These are phyloP conservation scores for Crithidia fasciculata DNA, from an alignment of 208 protist genomes.

Conservation along the genomic window DNA sequence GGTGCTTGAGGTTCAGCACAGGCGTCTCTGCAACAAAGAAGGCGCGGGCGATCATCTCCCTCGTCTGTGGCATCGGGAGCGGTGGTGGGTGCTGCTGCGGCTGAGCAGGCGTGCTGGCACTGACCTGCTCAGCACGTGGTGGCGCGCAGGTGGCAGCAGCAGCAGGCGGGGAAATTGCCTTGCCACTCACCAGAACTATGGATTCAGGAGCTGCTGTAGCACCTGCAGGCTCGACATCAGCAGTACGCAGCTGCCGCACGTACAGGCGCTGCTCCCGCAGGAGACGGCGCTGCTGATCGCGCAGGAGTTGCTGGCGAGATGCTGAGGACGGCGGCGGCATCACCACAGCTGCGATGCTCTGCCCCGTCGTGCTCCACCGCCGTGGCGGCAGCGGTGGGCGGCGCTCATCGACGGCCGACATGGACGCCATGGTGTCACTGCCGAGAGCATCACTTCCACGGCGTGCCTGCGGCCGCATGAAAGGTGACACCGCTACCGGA, in stretches of 20 bases:
- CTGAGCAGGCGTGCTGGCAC: no score
- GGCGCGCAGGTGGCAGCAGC: neutral
- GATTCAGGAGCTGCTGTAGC: no score
- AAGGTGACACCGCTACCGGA: no score
- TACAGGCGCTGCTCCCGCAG: constrained; percentile 7
- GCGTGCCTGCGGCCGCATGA: no score
- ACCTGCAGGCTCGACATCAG: no score
- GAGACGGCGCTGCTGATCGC: constrained; percentile 4
- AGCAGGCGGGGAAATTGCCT: neutral
- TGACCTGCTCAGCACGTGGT: neutral
- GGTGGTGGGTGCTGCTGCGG: neutral
- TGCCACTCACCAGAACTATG: no score
- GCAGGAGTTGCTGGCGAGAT: constrained; percentile 4
- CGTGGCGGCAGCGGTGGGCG: neutral
- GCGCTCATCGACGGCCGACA: neutral
- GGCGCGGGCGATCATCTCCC: neutral
- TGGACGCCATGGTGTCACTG: neutral
- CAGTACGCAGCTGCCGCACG: constrained; percentile 6
- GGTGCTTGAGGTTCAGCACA: neutral
- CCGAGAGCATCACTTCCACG: no score
- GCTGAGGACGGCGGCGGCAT: neutral
- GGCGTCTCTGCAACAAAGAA: neutral
- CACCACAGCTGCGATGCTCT: neutral
- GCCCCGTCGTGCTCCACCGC: neutral
- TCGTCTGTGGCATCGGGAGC: constrained; percentile 1